phyloP scores from a whole-genome alignment of 306 rosid species.

The Castanopsis chinensis region DNA sequence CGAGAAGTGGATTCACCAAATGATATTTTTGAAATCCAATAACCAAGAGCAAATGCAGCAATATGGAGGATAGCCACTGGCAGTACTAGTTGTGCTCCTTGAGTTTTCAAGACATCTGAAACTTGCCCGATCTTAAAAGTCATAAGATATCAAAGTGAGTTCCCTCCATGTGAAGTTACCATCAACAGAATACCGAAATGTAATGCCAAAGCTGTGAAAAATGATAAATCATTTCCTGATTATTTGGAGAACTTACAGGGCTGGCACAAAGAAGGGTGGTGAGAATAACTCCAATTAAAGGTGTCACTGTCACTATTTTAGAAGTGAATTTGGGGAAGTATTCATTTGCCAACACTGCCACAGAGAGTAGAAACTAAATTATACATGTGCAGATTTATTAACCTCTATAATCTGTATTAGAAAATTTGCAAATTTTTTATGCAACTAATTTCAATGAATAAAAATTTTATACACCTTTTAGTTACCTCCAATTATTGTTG shows the following conservation, averaged over 20 bases:
- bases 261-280: constrained; percentile 94
- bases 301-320: constrained; percentile 67
- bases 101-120: constrained; percentile 77
- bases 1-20: constrained; percentile 99
- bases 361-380: constrained; percentile 30
- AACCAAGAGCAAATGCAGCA: constrained; percentile 89
- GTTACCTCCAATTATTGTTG: constrained; percentile 89
- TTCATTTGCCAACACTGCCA: constrained; percentile 86
- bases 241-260: constrained; percentile 55
- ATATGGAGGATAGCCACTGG: constrained; percentile 82
- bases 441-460: constrained; percentile 4
- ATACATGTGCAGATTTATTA: constrained; percentile 7
- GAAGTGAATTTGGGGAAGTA: constrained; percentile 90
- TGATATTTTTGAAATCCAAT: constrained; percentile 73
- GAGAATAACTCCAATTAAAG: constrained; percentile 87
- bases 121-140: constrained; percentile 83
- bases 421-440: not conserved
- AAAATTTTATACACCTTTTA: constrained; percentile 23
- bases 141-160: constrained; percentile 15
- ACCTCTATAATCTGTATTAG: constrained; percentile 7
- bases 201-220: constrained; percentile 14
- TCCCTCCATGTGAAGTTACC: constrained; percentile 15
- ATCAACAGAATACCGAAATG: not conserved
- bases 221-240: not conserved
- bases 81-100: constrained; percentile 74